Evolutionary conservation across 805 yeast genomes (phyloP).

Genomic region (Yamadazyma insecticola): DNA sequence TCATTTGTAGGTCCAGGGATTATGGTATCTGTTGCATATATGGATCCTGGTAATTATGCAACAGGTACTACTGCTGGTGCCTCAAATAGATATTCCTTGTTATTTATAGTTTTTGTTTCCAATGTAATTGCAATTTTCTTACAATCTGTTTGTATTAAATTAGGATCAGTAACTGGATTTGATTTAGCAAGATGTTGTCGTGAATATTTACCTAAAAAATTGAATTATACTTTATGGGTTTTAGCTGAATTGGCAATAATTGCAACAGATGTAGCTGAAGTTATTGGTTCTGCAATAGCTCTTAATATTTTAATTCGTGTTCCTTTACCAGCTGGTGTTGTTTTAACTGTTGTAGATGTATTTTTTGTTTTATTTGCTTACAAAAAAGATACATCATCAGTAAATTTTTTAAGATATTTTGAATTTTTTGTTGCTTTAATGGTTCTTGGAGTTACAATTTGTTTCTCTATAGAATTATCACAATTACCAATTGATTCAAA

Average conservation of each 20-base stretch:
- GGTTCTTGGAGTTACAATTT: constrained; percentile 39
- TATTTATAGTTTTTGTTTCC: constrained; percentile 40
- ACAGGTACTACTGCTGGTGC: constrained; percentile 48
- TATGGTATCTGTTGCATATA: constrained; percentile 45
- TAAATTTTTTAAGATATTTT: constrained; percentile 28
- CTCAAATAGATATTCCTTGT: constrained; percentile 35
- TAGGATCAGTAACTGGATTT: constrained; percentile 47
- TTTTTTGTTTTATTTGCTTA: constrained; percentile 44
- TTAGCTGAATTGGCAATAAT: constrained; percentile 46
- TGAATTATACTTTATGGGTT: constrained; percentile 35
- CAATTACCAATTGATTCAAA: constrained; percentile 25
- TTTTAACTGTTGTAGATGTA: constrained; percentile 41
- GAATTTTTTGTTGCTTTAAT: constrained; percentile 40
- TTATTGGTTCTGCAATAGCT: constrained; percentile 49
- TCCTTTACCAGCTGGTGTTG: constrained; percentile 49
- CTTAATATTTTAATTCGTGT: constrained; percentile 40
- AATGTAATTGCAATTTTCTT: constrained; percentile 44
- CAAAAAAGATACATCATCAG: constrained; percentile 38
- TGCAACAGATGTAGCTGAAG: constrained; percentile 52
- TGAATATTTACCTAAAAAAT: constrained; percentile 34
- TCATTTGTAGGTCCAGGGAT: constrained; percentile 44
- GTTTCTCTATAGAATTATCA: constrained; percentile 43
- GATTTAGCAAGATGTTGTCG: constrained; percentile 44
- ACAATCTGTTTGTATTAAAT: constrained; percentile 40
- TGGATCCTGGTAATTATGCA: constrained; percentile 53